Evolutionary conservation across 192 early-diverging fungal genomes (phyloP).

Genomic region (Chytriomyces confervae): DNA sequence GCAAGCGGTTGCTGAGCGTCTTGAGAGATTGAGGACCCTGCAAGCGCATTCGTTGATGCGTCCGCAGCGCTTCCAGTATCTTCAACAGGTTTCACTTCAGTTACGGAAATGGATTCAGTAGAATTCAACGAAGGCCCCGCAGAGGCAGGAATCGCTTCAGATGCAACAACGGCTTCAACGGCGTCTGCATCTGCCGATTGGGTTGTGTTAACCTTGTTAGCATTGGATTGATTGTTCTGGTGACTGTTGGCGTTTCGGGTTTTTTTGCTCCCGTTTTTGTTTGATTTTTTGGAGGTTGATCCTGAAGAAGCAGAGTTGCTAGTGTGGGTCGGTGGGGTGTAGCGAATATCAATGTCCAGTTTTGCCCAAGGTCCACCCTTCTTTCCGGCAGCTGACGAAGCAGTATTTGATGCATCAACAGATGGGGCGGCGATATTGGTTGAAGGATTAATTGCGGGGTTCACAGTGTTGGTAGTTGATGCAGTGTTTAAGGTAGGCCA

Average conservation of each 20-base stretch:
- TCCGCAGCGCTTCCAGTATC: too few species aligned
- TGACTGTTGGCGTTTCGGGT: background rate
- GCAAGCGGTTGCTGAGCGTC: background rate
- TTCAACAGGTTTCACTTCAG: too few species aligned
- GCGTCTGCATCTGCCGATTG: background rate
- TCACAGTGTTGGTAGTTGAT: background rate
- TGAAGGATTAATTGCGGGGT: background rate
- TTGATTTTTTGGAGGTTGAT: background rate
- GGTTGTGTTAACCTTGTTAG: too few species aligned
- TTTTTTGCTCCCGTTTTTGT: background rate
- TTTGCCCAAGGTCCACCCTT: constrained; percentile 49
- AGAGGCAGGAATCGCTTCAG: background rate
- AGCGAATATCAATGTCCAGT: constrained; percentile 50
- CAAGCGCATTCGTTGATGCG: too few species aligned
- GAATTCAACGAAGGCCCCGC: too few species aligned
- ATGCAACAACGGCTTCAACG: background rate
- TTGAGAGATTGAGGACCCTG: too few species aligned
- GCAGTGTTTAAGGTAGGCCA: constrained; percentile 43
- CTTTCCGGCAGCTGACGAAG: constrained; percentile 1
- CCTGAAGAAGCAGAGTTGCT: background rate
- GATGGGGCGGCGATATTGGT: background rate
- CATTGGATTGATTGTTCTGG: too few species aligned
- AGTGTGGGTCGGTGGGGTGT: constrained; percentile 33
- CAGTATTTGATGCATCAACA: background rate
- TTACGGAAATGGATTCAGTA: too few species aligned